Evolutionary conservation across 345 rosid genomes (phyloP).

Genomic region (Arabidopsis arenosa): DNA sequence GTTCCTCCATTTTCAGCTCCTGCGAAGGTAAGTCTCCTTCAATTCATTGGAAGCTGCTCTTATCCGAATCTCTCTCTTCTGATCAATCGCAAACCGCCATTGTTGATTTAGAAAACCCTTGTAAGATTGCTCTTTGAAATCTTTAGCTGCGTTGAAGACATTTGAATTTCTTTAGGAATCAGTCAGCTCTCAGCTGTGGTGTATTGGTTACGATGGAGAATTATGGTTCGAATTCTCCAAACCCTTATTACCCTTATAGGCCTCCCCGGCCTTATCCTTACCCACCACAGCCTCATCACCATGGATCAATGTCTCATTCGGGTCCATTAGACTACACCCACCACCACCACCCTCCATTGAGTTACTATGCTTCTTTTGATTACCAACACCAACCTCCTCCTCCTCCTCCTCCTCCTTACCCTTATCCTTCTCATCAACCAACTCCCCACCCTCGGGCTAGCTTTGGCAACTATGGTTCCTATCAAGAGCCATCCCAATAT

Average conservation of each 20-base stretch:
- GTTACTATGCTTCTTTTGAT: slow-evolving; percentile 22
- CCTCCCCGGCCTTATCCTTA: slow-evolving; percentile 49
- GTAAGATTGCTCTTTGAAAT: neutral
- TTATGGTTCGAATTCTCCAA: slow-evolving; percentile 10
- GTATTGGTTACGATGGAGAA: slow-evolving; percentile 35
- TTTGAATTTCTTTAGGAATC: neutral
- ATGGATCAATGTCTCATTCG: slow-evolving; percentile 41
- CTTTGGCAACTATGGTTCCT: slow-evolving; percentile 51
- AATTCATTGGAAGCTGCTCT: neutral
- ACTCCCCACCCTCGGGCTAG: slow-evolving; percentile 18
- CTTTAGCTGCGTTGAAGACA: neutral
- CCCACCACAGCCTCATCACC: slow-evolving; percentile 40
- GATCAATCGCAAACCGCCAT: neutral
- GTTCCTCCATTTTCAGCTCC: neutral
- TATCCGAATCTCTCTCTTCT: neutral
- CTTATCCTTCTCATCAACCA: slow-evolving; percentile 52
- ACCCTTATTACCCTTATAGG: slow-evolving; percentile 57
- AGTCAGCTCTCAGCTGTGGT: neutral
- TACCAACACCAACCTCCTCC: slow-evolving; percentile 38
- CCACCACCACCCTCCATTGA: slow-evolving; percentile 33
- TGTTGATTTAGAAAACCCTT: neutral
- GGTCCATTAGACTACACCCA: slow-evolving; percentile 48
- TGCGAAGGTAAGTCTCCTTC: neutral
- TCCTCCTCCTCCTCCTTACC: slow-evolving; percentile 57
- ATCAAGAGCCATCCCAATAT: slow-evolving; percentile 44